Conservation (phyloP, 495 filamentous ascomycete species). For the Opeltia flavorubescens region DNA sequence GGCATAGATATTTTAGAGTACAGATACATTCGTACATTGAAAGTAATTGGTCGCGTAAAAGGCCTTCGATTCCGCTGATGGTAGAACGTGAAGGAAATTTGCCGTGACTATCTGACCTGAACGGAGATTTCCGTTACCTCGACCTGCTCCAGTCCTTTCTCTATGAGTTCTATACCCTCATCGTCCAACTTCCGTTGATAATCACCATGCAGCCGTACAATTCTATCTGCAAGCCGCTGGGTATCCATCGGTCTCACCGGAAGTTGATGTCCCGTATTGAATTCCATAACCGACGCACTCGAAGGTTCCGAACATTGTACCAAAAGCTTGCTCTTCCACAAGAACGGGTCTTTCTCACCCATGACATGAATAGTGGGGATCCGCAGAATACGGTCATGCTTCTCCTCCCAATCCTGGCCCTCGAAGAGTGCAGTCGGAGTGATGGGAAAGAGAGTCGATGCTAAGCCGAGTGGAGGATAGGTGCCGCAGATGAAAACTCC, state of each 20-base stretch:
- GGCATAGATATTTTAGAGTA: too few relatives aligned
- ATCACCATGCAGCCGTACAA: neutral
- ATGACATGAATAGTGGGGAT: conserved; percentile 21
- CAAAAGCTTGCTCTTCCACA: conserved; percentile 15
- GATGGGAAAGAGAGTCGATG: conserved; percentile 1
- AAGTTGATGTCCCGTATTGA: conserved; percentile 19
- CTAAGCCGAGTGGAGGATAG: conserved; percentile 9
- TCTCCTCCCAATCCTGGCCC: conserved; percentile 3
- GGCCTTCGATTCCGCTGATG: neutral
- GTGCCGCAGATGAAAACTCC: conserved; percentile 13
- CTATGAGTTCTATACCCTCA: neutral
- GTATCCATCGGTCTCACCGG: conserved; percentile 17
- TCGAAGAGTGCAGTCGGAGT: neutral
- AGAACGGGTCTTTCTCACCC: conserved; percentile 18
- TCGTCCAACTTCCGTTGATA: neutral
- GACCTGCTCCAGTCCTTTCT: neutral
- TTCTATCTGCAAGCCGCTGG: neutral
- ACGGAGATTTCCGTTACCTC: neutral
- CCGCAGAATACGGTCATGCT: conserved; percentile 10
- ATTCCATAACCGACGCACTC: conserved; percentile 12
- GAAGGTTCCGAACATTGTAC: conserved; percentile 15
- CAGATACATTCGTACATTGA: too few relatives aligned
- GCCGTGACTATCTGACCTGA: neutral
- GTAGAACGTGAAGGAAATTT: neutral
- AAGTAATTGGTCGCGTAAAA: too few relatives aligned